Evolutionary conservation across 225 moss, liverwort and hornwort species (phyloP), one percentile per base, ranked within the genome.

Genomic region (Ulota crispa): DNA sequence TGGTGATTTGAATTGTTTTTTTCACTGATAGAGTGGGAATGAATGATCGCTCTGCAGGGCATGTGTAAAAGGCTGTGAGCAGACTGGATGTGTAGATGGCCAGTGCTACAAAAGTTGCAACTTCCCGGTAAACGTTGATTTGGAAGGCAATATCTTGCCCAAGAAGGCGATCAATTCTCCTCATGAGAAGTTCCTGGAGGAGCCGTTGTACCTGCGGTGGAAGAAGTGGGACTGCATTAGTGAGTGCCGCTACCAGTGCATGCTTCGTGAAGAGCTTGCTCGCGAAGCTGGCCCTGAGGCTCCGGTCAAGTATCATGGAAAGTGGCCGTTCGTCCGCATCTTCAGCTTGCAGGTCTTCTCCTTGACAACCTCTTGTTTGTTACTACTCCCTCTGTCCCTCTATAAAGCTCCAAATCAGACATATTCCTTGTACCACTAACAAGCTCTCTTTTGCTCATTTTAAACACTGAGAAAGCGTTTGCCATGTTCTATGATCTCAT

Each of bases 171-270:
- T 87, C 43, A 82, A 87, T 79, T 81, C 83, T 59, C 81, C 87
- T 15, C 85, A 89, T 72, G 91, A 89, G 56, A 91, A 88, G 87
- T 91, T 89, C 30, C 64, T 91, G 45, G 78, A 91, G 78, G 91
- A 91, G 39, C 91, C 89, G n/a, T 69, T 91, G 2, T 91, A 89
- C 72, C 69, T 91, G 59, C 86, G 86, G 72, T 91, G 91, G 91
- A 91, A 91, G 85, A 91, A 91, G 69, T 87, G 89, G 91, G 91
- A 91, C 47, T 91, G 91, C 83, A 89, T 88, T 45, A 85, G 89
- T 64, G 91, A 91, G 73, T 91, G 91, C 64, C 88, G 91, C 60
- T 91, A 91, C 70, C 91, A 91, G 68, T 91, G 91, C 73, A 91
- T 91, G 91, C 57, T 89, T 59, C 91, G 85, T 42, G 88, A 91